Evolutionary conservation across 2,329 filamentous ascomycete genomes (phyloP), one percentile per base, ranked within the genome.

Genomic region (Fusarium secorum): DNA sequence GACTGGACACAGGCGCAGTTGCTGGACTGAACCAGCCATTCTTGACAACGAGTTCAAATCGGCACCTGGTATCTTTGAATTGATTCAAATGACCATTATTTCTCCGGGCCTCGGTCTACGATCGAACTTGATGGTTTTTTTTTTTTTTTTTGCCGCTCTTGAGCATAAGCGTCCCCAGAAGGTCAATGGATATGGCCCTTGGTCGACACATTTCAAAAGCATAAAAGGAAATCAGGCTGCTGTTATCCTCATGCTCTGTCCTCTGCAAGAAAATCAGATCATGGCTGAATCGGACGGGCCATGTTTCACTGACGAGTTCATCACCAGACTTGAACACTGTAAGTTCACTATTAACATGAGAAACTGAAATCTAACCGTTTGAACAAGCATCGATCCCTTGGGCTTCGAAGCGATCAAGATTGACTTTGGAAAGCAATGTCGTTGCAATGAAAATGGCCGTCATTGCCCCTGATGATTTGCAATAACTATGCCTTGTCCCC

Each of bases 381-480:
- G 20, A 48, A 48, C 10, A 22, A 22, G 44, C 14, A 30, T 30
- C 7, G 7, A 11, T n/a, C 10, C 10, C 14, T 22, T 48, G 15
- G 26, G 20, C 10, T 48, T n/a, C 26, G 4, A 17, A n/a, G 26
- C 7, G 14, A 17, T 9, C 26, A 22, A 30, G 6, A 8, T 48
- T 11, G 2, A n/a, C 14, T 30, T 13, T 48, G 26, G 10, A 30
- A 48, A 22, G 15, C 20, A 48, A 30, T 30, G 7, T 11, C 10
- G 26, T 48, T n/a, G 14, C 26, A 8, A 46, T 30, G 26, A 8
- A 30, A 46, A 46, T n/a, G 44, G 1, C 44, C 14, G 20, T 30
- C 26, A 17, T 14, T 30, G 20, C 26, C 26, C 76, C 78, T 80
- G 78, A 78, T 75, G 74, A 79, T 78, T 79, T 78, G 77, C 72